Percentiles rank a stretch among this genome's conserved stretches.
Conservation (phyloP, 306 rosid species). For the Fragaria vesca region DNA sequence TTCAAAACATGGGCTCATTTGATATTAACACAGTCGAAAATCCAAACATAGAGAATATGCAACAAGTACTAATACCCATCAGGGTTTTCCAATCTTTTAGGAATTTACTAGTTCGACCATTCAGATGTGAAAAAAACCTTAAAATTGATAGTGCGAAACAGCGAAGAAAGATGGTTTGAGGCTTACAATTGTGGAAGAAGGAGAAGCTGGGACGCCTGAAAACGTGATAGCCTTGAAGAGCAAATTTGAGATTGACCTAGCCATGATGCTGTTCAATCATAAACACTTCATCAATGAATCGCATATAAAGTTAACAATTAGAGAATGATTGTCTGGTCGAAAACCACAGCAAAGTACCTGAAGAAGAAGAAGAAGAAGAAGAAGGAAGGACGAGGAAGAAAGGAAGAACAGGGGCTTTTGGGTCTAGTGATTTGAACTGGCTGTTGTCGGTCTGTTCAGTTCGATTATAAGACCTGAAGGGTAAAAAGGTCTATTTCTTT, state of each 20-base stretch:
- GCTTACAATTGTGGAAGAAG: conserved; percentile 34
- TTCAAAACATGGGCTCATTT: background rate
- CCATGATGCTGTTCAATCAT: conserved; percentile 26
- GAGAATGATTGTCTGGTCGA: background rate
- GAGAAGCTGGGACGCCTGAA: conserved; percentile 31
- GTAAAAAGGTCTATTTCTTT: background rate
- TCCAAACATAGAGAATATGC: background rate
- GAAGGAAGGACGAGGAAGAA: background rate
- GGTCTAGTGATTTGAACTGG: background rate
- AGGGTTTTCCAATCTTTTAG: background rate
- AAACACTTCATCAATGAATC: background rate
- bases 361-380: background rate
- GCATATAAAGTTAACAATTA: background rate
- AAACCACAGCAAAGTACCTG: background rate
- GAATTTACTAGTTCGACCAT: background rate
- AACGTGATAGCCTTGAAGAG: conserved; percentile 35
- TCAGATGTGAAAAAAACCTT: background rate
- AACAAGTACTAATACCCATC: no score
- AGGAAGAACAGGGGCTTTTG: background rate
- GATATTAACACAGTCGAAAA: background rate
- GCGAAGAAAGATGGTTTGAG: background rate
- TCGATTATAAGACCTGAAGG: background rate
- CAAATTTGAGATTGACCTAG: conserved; percentile 38
- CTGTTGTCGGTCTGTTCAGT: background rate
- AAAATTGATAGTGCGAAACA: background rate